Base-by-base conservation (phyloP, 2,329 filamentous ascomycete genomes). In the Mycosphaerella sp. region DNA sequence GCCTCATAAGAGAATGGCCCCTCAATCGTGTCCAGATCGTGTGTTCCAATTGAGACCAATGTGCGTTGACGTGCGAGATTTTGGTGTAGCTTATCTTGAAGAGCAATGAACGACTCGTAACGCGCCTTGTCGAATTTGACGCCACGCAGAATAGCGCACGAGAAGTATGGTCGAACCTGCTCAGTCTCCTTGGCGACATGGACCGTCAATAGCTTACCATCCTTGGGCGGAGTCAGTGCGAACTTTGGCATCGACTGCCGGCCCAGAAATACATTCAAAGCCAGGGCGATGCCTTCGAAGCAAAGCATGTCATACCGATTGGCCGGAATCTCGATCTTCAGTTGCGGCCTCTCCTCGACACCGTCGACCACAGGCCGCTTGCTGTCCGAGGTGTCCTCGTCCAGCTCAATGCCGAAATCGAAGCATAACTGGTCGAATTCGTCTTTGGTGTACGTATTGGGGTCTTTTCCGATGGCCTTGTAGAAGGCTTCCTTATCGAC, bases 371-470 rank as follows among this genome's bases (percentile, higher is more conserved):
- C 74, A 28, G 87, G 86, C 41, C 87, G 78, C 59, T 88, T 82
- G 52, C 81, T 78, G 64, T 87, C 78, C 61, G 88, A 85, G 44
- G 87, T 93, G 58, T 98, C 93, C 75, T 97, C 91, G 74, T 98
- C 93, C 62, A 98, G 81, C 73, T 98, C 93, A 68, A 98, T 94
- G 75, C 90, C 90, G 68, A 95, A 98, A 66, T 98, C 91, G 79
- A 98, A 98, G 73, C 93, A 97, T 62, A 98, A 79, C 67, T 95
- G 87, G 71, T 98, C 93, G 68, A 98, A 98, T 67, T 95, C 88
- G 64, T 95, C 82, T 58, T 88, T 93, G 49, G 91, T 95, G 71
- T 80, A 96, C 17, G 45, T 48, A 9, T 48, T 48, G 21, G 45
- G 45, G 81, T 93, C 84, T 73, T 85, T 84, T 67, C 89, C 91